A percentile compares a stretch with the other conserved stretches of the same genome.
Evolutionary conservation across 2,329 filamentous ascomycete species (phyloP).

Genomic region (Cryphonectria naterciae): DNA sequence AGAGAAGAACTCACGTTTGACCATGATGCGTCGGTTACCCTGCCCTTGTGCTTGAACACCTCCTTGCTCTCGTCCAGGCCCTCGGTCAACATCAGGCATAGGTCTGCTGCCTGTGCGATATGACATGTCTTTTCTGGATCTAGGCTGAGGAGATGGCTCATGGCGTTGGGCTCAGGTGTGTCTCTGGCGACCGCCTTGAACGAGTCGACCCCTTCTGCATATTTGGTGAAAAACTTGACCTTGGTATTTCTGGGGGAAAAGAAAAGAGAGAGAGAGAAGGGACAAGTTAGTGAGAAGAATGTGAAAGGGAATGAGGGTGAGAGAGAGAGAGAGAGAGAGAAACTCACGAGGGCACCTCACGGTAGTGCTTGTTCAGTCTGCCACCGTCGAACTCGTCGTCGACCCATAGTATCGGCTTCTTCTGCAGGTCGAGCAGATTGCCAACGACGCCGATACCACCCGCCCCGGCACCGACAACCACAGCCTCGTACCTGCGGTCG

Average conservation of each 20-base stretch:
- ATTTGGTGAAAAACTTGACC: slow-evolving; percentile 61
- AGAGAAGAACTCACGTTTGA: slow-evolving; percentile 19
- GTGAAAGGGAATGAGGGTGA: not conserved
- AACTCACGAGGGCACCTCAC: slow-evolving; percentile 56
- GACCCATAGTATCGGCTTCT: slow-evolving; percentile 59
- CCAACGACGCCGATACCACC: slow-evolving; percentile 61
- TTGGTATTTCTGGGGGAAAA: slow-evolving; percentile 54
- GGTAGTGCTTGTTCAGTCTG: slow-evolving; percentile 56
- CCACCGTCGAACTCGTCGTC: slow-evolving; percentile 60
- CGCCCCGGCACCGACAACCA: slow-evolving; percentile 29
- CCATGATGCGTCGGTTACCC: slow-evolving; percentile 42
- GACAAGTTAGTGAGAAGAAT: not conserved
- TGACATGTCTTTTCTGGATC: slow-evolving; percentile 61
- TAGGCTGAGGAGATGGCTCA: slow-evolving; percentile 55
- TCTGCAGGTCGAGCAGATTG: slow-evolving; percentile 59
- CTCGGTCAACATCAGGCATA: slow-evolving; percentile 50
- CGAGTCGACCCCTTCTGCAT: slow-evolving; percentile 55
- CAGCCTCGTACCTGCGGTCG: slow-evolving; percentile 29
- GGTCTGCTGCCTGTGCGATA: slow-evolving; percentile 60
- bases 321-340: not conserved
- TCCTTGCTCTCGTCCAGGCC: slow-evolving; percentile 47
- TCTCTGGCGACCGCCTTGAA: slow-evolving; percentile 56
- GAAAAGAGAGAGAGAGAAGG: not conserved
- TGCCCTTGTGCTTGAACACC: slow-evolving; percentile 44
- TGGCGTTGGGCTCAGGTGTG: slow-evolving; percentile 55